These are phyloP conservation scores for Striga asiatica DNA, from an alignment of 257 asterid species.

Conservation along the genomic window DNA sequence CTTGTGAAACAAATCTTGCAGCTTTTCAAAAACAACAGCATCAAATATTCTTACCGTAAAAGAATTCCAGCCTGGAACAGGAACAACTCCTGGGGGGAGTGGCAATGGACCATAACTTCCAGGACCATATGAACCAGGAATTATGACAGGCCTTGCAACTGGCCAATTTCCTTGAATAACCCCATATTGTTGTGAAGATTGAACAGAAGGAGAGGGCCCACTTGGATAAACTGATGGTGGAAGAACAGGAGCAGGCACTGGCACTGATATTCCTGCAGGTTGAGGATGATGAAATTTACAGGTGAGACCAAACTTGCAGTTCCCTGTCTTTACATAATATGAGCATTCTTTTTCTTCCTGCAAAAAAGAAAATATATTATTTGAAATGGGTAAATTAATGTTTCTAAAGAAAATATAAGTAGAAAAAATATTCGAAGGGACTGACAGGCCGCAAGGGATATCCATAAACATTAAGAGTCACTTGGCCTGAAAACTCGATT, in stretches of 20 bases:
- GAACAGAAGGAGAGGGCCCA: conserved; percentile 53
- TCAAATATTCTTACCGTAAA: too few species aligned
- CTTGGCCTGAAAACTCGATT: conserved; percentile 51
- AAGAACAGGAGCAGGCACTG: too few species aligned
- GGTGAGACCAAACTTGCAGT: conserved; percentile 83
- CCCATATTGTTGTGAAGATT: conserved; percentile 80
- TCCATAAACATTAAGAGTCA: conserved; percentile 54
- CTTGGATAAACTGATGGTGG: conserved; percentile 47
- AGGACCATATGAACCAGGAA: conserved; percentile 62
- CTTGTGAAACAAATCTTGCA: too few species aligned
- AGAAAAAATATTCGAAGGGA: conserved; percentile 14
- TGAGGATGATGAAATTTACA: conserved; percentile 98
- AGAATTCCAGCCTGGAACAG: conserved; percentile 80
- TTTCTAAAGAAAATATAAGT: conserved; percentile 7
- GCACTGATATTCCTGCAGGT: conserved; percentile 63
- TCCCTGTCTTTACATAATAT: conserved; percentile 75
- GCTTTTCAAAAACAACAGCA: too few species aligned
- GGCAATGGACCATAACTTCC: conserved; percentile 70
- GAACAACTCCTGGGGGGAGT: conserved; percentile 71
- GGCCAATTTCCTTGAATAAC: conserved; percentile 84
- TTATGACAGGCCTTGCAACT: conserved; percentile 54
- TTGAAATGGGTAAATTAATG: background rate
- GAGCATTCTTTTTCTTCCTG: conserved; percentile 97
- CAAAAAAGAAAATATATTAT: conserved; percentile 15
- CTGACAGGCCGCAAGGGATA: conserved; percentile 85